phyloP scores from a whole-genome alignment of 352 stramenopile species.

The Hyaloperonospora brassicae region DNA sequence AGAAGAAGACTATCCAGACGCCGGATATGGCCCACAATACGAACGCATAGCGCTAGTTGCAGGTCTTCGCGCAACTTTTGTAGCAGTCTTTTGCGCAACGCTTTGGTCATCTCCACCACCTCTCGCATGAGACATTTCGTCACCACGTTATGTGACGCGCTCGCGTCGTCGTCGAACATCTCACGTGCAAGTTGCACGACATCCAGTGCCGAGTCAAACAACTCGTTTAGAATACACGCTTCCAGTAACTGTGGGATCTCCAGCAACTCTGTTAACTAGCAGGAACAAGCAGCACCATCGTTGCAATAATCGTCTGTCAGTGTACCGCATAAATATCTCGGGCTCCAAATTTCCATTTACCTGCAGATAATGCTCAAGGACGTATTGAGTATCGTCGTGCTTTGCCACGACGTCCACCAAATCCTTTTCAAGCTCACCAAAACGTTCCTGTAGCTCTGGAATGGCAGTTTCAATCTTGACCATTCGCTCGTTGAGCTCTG shows the following conservation, averaged over 20 bases:
- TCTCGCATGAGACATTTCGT: conserved; percentile 61
- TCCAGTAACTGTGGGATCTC: conserved; percentile 97
- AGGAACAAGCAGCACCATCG: conserved; percentile 6
- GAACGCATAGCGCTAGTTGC: conserved; percentile 71
- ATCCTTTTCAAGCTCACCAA: conserved; percentile 42
- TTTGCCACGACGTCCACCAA: conserved; percentile 50
- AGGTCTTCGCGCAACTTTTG: conserved; percentile 80
- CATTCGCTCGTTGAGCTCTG: conserved; percentile 65
- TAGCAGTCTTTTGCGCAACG: conserved; percentile 66
- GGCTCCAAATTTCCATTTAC: conserved; percentile 15
- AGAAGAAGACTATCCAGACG: conserved; percentile 51
- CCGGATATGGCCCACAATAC: conserved; percentile 69
- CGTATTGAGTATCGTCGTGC: conserved; percentile 82
- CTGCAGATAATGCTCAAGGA: conserved; percentile 86
- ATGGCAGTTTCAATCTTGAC: conserved; percentile 38
- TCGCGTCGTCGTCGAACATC: conserved; percentile 34
- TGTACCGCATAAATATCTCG: background rate
- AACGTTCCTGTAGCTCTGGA: conserved; percentile 51
- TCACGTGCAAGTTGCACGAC: conserved; percentile 90
- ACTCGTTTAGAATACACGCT: conserved; percentile 92
- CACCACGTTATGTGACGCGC: conserved; percentile 40
- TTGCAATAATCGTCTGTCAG: conserved; percentile 5
- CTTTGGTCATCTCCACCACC: conserved; percentile 51
- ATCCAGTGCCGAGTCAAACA: conserved; percentile 94
- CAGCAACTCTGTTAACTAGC: conserved; percentile 92